A percentile compares a stretch with the other conserved stretches of the same genome.
Conservation (phyloP, 257 asterid genomes). For the Parsonsia alboflavescens region DNA sequence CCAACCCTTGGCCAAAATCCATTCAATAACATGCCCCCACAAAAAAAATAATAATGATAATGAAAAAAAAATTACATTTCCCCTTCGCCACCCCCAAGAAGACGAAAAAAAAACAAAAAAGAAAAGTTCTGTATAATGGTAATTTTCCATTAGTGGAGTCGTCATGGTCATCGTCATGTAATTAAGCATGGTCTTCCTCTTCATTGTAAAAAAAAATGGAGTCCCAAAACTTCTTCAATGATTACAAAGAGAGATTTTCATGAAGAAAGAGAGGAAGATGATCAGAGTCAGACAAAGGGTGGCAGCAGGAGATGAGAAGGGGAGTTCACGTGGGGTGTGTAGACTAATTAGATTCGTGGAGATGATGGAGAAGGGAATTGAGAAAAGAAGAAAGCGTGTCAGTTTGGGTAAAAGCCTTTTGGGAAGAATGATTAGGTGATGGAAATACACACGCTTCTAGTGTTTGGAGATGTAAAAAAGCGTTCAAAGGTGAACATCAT, state of each 20-base stretch:
- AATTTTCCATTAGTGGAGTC: slow-evolving; percentile 9
- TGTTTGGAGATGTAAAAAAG: not conserved
- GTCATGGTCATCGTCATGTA: not conserved
- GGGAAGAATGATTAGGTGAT: slow-evolving; percentile 12
- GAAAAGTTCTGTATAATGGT: slow-evolving; percentile 44
- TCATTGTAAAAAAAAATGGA: slow-evolving; percentile 15
- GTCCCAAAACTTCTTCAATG: not conserved
- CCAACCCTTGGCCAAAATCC: not conserved
- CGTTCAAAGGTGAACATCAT: slow-evolving; percentile 6
- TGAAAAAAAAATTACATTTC: not conserved
- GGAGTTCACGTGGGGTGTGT: slow-evolving; percentile 19
- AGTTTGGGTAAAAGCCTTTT: slow-evolving; percentile 9
- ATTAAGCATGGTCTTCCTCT: not conserved
- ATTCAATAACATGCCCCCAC: not conserved
- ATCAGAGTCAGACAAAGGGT: not conserved
- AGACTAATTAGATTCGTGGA: not conserved
- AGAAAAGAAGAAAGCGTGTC: slow-evolving; percentile 19
- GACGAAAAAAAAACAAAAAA: not conserved
- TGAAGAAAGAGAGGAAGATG: not conserved
- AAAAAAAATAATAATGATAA: not conserved
- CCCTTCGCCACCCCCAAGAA: slow-evolving; percentile 1
- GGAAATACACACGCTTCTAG: not conserved
- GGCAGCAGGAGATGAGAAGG: slow-evolving; percentile 8
- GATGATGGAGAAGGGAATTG: not conserved
- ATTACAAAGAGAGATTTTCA: not conserved